Conservation (phyloP, 2,329 filamentous ascomycete species). For the Alternaria postmessia region DNA sequence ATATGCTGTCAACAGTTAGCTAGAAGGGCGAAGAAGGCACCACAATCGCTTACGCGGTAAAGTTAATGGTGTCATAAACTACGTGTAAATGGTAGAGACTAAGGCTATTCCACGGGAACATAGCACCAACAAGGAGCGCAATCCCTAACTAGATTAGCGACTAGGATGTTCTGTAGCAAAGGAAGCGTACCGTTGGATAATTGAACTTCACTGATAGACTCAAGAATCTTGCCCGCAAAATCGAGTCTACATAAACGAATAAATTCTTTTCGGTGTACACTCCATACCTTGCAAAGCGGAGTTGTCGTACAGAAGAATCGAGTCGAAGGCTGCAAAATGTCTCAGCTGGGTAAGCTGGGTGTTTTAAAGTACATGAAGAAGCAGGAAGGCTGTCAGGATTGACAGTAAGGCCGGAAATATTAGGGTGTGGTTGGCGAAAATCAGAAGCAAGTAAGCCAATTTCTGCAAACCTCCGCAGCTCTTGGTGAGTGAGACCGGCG, state of each 20-base stretch:
- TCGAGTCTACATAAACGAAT: neutral
- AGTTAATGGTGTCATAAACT: neutral
- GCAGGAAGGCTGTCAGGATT: neutral
- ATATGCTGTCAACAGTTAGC: neutral
- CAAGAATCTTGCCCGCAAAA: neutral
- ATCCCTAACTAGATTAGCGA: neutral
- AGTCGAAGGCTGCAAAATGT: neutral
- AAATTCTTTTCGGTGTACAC: neutral
- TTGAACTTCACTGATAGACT: neutral
- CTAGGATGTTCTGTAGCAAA: neutral
- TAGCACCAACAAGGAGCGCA: neutral
- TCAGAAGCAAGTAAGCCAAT: neutral
- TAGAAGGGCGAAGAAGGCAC: neutral
- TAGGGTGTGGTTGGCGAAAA: neutral
- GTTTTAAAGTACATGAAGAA: neutral
- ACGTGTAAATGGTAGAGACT: neutral
- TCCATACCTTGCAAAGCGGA: too few species aligned
- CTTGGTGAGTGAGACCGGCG: neutral
- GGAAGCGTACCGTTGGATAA: neutral
- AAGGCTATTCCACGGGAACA: neutral
- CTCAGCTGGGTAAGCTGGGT: neutral
- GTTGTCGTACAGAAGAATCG: too few species aligned
- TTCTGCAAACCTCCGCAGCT: neutral
- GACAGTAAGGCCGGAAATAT: neutral
- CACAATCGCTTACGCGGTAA: neutral